Evolutionary conservation across 805 yeast genomes (phyloP).

Genomic region (Pichia cephalocereana): DNA sequence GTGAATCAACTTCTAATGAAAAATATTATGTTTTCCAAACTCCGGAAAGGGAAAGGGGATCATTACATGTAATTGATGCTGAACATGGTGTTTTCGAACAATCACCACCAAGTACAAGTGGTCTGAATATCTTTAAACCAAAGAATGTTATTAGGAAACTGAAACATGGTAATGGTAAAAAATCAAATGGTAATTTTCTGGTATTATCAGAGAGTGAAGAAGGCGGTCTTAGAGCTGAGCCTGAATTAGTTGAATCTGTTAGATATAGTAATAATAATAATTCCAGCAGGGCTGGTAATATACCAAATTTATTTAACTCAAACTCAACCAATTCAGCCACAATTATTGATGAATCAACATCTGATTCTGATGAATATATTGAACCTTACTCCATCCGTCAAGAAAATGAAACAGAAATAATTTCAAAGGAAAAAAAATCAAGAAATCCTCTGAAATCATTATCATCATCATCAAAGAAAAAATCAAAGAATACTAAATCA

Average conservation of each 20-base stretch:
- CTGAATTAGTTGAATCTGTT: slow-evolving; percentile 2
- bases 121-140: background rate
- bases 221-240: slow-evolving; percentile 4
- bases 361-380: no score
- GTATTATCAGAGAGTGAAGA: background rate
- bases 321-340: background rate
- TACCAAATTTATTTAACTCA: background rate
- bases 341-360: no score
- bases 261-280: background rate
- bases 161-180: background rate
- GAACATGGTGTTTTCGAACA: slow-evolving; percentile 11
- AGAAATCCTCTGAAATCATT: no score
- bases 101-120: background rate
- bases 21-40: slow-evolving; percentile 7
- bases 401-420: no score
- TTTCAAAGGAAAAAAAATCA: no score
- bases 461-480: no score
- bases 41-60: background rate
- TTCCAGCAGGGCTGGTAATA: no score
- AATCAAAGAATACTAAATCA: no score
- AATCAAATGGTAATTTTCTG: background rate
- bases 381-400: no score
- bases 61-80: slow-evolving; percentile 9
- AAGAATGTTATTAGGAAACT: background rate
- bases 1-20: background rate